Evolutionary conservation across 192 early-diverging fungal species (phyloP).

Genomic region (Linnemannia zychae): DNA sequence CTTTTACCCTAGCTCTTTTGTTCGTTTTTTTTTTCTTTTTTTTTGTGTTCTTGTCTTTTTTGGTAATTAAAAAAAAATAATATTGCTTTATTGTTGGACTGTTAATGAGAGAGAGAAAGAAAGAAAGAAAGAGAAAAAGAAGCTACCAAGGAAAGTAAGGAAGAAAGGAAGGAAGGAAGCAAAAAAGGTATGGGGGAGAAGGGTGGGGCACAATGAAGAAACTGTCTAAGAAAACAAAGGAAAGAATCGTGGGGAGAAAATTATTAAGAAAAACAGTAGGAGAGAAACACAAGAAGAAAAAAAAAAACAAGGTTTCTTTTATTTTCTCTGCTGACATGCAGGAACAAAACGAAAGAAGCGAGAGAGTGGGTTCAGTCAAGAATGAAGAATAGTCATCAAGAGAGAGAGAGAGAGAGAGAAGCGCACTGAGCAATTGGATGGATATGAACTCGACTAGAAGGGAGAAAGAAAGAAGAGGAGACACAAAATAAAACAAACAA

Average conservation of each 20-base stretch:
- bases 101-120: not conserved
- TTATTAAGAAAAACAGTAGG: too few relatives aligned
- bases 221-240: too few relatives aligned
- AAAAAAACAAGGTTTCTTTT: not conserved
- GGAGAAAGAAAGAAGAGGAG: too few relatives aligned
- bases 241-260: too few relatives aligned
- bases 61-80: conserved; percentile 2
- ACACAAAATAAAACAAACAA: too few relatives aligned
- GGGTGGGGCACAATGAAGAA: too few relatives aligned
- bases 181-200: not conserved
- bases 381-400: too few relatives aligned
- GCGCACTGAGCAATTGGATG: too few relatives aligned
- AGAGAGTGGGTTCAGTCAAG: too few relatives aligned
- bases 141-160: not conserved
- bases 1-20: not conserved
- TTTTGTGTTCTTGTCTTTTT: not conserved
- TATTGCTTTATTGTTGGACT: not conserved
- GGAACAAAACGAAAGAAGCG: not conserved
- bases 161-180: not conserved
- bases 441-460: too few relatives aligned
- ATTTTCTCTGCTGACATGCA: not conserved
- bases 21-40: not conserved
- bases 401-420: too few relatives aligned
- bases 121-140: not conserved
- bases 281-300: not conserved